A percentile compares a stretch with the other conserved stretches of the same genome.
Conservation (phyloP, 305 asterid species). For the Fraxinus greggii region DNA sequence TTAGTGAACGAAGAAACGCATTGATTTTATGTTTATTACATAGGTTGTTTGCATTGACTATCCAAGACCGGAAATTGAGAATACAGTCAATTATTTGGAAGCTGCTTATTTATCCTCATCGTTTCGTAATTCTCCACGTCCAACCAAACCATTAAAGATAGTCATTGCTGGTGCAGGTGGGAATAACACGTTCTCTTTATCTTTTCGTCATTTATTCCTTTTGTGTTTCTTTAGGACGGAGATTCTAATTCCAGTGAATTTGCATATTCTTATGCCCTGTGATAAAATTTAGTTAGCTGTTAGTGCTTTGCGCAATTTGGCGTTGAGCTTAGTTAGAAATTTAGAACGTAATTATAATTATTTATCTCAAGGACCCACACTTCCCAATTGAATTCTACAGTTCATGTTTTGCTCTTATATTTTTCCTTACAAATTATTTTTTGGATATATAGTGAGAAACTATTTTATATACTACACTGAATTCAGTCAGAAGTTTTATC, state of each 20-base stretch:
- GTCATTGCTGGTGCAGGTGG: slow-evolving; percentile 96
- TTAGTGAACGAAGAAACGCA: slow-evolving; percentile 3
- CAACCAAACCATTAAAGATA: slow-evolving; percentile 74
- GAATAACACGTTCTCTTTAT: not conserved
- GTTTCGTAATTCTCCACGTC: slow-evolving; percentile 62
- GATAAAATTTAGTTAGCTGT: not conserved
- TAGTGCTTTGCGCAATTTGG: not conserved
- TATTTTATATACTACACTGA: not conserved
- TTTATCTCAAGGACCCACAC: not conserved
- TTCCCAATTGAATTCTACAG: not conserved
- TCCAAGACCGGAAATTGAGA: slow-evolving; percentile 86
- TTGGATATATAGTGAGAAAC: not conserved
- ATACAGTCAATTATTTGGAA: slow-evolving; percentile 77
- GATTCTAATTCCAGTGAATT: not conserved
- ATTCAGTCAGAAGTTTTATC: not conserved
- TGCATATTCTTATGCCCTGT: not conserved
- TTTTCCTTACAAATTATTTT: not conserved
- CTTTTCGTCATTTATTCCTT: not conserved
- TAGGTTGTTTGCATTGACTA: slow-evolving; percentile 82
- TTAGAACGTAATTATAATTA: not conserved
- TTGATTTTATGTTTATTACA: slow-evolving; percentile 13
- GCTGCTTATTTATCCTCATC: slow-evolving; percentile 75
- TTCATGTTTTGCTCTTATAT: not conserved
- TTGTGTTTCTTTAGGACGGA: not conserved
- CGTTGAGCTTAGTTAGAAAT: not conserved